Base-by-base conservation (phyloP, 2,329 filamentous ascomycete species). In the Neofusicoccum cordaticola region DNA sequence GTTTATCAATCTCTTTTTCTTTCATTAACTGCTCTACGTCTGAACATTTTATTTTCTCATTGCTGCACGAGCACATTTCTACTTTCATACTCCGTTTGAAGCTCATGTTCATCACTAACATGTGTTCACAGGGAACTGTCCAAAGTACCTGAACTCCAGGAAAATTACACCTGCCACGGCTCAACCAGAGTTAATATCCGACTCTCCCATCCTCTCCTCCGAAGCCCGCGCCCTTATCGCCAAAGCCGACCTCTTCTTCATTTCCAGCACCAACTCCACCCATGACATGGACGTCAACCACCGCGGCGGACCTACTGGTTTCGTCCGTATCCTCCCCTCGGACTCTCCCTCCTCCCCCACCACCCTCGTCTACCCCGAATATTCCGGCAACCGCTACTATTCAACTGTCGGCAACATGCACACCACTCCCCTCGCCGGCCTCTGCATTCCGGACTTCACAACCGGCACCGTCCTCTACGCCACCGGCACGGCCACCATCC, bases 61-160 rank as follows among this genome's bases (percentile, higher is more conserved):
- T 22, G 42, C 45, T 7, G 9, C 31, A 58, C 39, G 39, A 19
- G 19, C 2, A 2, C 19, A 19, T 19, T 50, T 48, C 27, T 50
- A 2, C 8, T n/a, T 0, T 31, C 9, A 22, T 12, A 22, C 8
- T 47, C 44, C 8, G 2, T 47, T 4, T 22, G 22, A 22, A 22
- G 22, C 22, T 22, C 22, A 22, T 22, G 22, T 22, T 22, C 42
- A 8, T 45, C 6, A 31, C 27, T 51, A 4, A 51, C 48, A n/a
- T 0, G 13, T 8, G 6, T 15, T 0, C 31, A 12, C 48, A 79
- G 88, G 91, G 0, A 96, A 95, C 70, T 96, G 92, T 70, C 92
- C 92, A 1, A 96, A 96, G 76, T 96, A 96, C 70, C 74, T 96
- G 39, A 95, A 94, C 75, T 86, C 86, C 71, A 93, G 90, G 73